A percentile compares a stretch with the other conserved stretches of the same genome.
phyloP scores from a whole-genome alignment of 1,284 basidiomycete species.

The Pisolithus thermaeus region DNA sequence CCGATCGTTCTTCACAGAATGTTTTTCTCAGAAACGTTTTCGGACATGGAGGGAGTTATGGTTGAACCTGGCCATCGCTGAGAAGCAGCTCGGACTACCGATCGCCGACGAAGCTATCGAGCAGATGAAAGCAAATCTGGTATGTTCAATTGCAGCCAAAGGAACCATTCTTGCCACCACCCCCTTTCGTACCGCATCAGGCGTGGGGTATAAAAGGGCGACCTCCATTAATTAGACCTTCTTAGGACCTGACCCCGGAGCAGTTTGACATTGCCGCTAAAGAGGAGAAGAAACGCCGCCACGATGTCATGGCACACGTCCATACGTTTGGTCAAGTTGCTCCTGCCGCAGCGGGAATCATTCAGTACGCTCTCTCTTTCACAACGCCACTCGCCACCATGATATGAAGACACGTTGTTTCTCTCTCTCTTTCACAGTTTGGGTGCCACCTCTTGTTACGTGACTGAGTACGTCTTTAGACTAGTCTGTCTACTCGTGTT shows the following conservation, averaged over 20 bases:
- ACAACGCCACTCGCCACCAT: slow-evolving; percentile 5
- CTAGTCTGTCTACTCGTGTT: slow-evolving; percentile 7
- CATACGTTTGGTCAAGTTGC: slow-evolving; percentile 94
- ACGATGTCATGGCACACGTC: slow-evolving; percentile 99
- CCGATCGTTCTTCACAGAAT: neutral
- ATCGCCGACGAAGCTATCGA: slow-evolving; percentile 89
- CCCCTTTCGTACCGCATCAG: neutral
- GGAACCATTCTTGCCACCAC: neutral
- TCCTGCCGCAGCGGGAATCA: slow-evolving; percentile 94
- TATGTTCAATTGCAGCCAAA: slow-evolving; percentile 31
- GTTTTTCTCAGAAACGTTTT: slow-evolving; percentile 74
- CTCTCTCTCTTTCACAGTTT: slow-evolving; percentile 43
- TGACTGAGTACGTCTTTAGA: slow-evolving; percentile 75
- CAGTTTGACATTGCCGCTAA: slow-evolving; percentile 91
- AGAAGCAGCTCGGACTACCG: slow-evolving; percentile 91
- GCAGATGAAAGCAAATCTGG: slow-evolving; percentile 91
- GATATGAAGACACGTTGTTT: slow-evolving; percentile 7
- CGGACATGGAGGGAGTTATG: slow-evolving; percentile 96
- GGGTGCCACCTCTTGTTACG: slow-evolving; percentile 97
- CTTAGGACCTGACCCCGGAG: slow-evolving; percentile 73
- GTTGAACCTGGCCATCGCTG: slow-evolving; percentile 94
- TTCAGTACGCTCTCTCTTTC: slow-evolving; percentile 62
- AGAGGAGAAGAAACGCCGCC: slow-evolving; percentile 97
- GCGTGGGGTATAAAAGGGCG: neutral
- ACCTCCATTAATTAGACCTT: neutral